These are phyloP conservation scores for Delitschia confertaspora DNA, from an alignment of 495 filamentous ascomycete genomes.

Conservation along the genomic window DNA sequence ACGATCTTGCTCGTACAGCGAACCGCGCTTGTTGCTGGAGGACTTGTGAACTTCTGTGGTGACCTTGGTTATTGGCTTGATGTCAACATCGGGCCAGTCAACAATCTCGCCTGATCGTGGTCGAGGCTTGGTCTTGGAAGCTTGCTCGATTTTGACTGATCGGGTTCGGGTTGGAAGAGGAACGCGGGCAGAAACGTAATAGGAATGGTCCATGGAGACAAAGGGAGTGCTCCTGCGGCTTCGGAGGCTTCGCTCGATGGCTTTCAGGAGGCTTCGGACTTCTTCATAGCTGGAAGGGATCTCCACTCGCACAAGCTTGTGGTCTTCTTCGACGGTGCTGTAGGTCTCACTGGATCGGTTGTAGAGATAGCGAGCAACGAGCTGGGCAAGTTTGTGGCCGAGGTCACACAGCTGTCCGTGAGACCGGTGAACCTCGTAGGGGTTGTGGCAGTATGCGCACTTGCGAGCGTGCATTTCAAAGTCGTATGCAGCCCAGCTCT, in stretches of 20 bases:
- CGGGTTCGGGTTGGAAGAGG: slow-evolving; percentile 11
- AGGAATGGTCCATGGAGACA: slow-evolving; percentile 31
- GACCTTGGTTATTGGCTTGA: slow-evolving; percentile 15
- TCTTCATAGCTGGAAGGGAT: slow-evolving; percentile 31
- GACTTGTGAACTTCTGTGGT: neutral
- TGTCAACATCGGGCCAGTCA: slow-evolving; percentile 22
- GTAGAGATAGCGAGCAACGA: slow-evolving; percentile 34
- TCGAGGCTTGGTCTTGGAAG: slow-evolving; percentile 19
- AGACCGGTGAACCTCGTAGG: slow-evolving; percentile 29
- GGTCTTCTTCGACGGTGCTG: slow-evolving; percentile 27
- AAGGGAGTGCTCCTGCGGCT: slow-evolving; percentile 26
- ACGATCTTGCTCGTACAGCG: slow-evolving; percentile 32
- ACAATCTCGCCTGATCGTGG: slow-evolving; percentile 28
- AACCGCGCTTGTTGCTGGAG: slow-evolving; percentile 28
- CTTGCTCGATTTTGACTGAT: slow-evolving; percentile 25
- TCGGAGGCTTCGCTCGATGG: slow-evolving; percentile 29
- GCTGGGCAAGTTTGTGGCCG: slow-evolving; percentile 31
- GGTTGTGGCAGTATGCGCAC: slow-evolving; percentile 32
- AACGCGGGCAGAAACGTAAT: slow-evolving; percentile 27
- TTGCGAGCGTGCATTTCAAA: slow-evolving; percentile 34
- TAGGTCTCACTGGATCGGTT: slow-evolving; percentile 29
- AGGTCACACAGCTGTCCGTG: slow-evolving; percentile 29
- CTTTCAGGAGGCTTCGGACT: slow-evolving; percentile 30
- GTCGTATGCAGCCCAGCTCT: slow-evolving; percentile 35
- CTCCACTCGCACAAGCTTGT: slow-evolving; percentile 35